Percentiles rank a stretch among this genome's conserved stretches.
Evolutionary conservation across 805 yeast genomes (phyloP).

Genomic region (Ogataea paraovalis): DNA sequence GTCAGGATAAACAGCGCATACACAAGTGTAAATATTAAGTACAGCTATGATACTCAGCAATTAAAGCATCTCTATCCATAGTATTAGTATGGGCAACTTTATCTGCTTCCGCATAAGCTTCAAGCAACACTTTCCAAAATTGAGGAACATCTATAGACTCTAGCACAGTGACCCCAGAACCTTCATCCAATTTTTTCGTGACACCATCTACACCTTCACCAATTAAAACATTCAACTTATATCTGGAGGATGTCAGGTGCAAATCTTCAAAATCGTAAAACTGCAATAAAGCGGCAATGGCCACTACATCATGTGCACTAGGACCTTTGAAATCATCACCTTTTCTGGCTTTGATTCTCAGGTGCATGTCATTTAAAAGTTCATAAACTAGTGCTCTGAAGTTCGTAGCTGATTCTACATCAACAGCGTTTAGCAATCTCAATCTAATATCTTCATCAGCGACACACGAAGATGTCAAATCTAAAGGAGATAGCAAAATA

Average conservation of each 20-base stretch:
- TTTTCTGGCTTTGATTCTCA: constrained; percentile 38
- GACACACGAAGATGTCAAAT: constrained; percentile 63
- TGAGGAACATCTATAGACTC: constrained; percentile 35
- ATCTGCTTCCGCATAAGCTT: constrained; percentile 37
- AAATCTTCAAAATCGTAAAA: constrained; percentile 29
- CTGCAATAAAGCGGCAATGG: constrained; percentile 56
- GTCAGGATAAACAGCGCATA: too few relatives aligned
- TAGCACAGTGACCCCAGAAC: constrained; percentile 37
- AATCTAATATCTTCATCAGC: constrained; percentile 42
- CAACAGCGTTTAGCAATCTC: constrained; percentile 35
- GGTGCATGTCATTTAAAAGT: constrained; percentile 47
- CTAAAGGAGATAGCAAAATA: constrained; percentile 58
- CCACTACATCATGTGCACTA: constrained; percentile 78
- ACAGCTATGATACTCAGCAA: not conserved
- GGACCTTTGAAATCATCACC: constrained; percentile 53
- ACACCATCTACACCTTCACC: constrained; percentile 31
- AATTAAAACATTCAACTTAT: constrained; percentile 13
- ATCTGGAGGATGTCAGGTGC: constrained; percentile 17
- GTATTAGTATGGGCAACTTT: constrained; percentile 7
- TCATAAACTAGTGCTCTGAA: constrained; percentile 54
- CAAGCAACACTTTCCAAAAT: constrained; percentile 45
- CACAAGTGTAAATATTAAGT: not conserved
- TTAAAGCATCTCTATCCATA: constrained; percentile 29
- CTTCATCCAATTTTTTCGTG: constrained; percentile 12
- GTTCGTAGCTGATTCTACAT: constrained; percentile 31